A percentile compares a stretch with the other conserved stretches of the same genome.
These are phyloP conservation scores for Aspergillus aculeatus DNA, from an alignment of 2,329 filamentous ascomycete genomes.

Conservation along the genomic window DNA sequence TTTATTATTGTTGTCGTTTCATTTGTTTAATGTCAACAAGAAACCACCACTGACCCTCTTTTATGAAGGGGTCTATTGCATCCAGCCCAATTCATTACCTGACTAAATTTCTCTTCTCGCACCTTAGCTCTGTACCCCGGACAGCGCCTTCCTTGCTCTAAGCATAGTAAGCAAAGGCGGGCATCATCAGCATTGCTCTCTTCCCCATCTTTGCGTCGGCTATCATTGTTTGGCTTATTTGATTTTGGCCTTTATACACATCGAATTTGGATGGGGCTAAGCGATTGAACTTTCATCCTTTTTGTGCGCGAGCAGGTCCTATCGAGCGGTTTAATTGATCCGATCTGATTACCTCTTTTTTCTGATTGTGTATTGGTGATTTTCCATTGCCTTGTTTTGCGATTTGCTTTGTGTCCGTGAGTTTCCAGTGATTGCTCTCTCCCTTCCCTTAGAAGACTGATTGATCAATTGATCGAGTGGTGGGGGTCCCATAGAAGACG, in stretches of 20 bases:
- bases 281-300: background rate
- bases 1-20: background rate
- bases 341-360: background rate
- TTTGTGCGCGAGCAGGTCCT: constrained; percentile 3
- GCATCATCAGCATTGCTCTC: background rate
- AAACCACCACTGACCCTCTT: background rate
- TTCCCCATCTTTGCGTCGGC: background rate
- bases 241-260: constrained; percentile 1
- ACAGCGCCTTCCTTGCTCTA: background rate
- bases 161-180: background rate
- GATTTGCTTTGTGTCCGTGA: constrained; percentile 5
- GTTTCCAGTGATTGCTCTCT: background rate
- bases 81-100: constrained; percentile 1
- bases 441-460: constrained; percentile 19
- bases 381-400: background rate
- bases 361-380: background rate
- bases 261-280: background rate
- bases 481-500: constrained; percentile 19
- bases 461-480: background rate
- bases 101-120: background rate
- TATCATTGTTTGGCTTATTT: background rate
- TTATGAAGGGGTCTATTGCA: background rate
- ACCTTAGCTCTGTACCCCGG: background rate
- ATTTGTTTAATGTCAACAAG: background rate
- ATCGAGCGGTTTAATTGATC: constrained; percentile 4